phyloP scores from a whole-genome alignment of 129 eudicot species.

The Artemisia annua region DNA sequence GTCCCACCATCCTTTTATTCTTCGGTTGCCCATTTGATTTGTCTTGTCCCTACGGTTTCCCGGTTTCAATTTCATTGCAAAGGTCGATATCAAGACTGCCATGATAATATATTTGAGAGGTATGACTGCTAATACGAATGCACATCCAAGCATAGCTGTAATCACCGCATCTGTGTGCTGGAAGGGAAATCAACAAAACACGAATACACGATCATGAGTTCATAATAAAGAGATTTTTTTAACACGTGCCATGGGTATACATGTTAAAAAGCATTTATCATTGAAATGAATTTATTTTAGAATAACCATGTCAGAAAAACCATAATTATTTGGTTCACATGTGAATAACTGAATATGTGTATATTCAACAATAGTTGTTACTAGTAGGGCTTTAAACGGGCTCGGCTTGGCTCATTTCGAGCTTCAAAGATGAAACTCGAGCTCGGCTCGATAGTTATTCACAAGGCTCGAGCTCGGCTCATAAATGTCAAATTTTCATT shows the following conservation, averaged over 20 bases:
- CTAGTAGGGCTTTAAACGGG: too few species aligned
- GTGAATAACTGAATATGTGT: too few species aligned
- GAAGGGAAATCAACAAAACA: slow-evolving; percentile 3
- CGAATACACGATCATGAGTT: background rate
- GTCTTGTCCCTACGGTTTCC: slow-evolving; percentile 29
- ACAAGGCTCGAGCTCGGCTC: too few species aligned
- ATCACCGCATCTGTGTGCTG: slow-evolving; percentile 77
- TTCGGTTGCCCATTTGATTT: slow-evolving; percentile 53
- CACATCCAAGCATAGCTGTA: slow-evolving; percentile 35
- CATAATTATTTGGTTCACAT: too few species aligned
- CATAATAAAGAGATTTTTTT: too few species aligned
- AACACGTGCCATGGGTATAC: background rate
- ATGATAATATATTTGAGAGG: slow-evolving; percentile 74
- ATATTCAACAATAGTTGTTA: too few species aligned
- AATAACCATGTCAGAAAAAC: too few species aligned
- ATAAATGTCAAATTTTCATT: too few species aligned
- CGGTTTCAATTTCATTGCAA: slow-evolving; percentile 45
- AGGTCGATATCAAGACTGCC: slow-evolving; percentile 33
- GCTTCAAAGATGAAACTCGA: too few species aligned
- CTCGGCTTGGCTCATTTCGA: too few species aligned
- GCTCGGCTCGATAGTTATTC: too few species aligned
- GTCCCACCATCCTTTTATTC: slow-evolving; percentile 90
- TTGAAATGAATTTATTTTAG: too few species aligned
- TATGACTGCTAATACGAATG: slow-evolving; percentile 45
- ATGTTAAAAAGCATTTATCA: background rate